Percentiles rank a stretch among this genome's conserved stretches.
Conservation (phyloP, 2,329 filamentous ascomycete genomes). For the Blastomyces gilchristii region DNA sequence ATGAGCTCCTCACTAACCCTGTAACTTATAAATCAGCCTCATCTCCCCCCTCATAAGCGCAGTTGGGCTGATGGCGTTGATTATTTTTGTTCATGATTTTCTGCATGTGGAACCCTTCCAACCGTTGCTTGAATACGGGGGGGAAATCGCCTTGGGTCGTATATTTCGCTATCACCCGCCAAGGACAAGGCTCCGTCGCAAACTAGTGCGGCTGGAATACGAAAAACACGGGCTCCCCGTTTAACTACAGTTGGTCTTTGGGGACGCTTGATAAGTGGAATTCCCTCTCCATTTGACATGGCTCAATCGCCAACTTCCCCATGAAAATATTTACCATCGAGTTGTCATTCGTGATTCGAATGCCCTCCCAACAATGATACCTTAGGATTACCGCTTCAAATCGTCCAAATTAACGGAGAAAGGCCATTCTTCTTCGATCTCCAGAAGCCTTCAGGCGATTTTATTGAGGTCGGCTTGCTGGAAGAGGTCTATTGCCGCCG, state of each 20-base stretch:
- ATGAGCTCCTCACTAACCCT: background rate
- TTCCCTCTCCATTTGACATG: background rate
- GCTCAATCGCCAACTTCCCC: background rate
- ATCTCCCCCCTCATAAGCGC: background rate
- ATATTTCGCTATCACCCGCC: background rate
- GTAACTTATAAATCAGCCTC: background rate
- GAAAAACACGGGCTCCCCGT: background rate
- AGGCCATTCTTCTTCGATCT: background rate
- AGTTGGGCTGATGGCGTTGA: too few relatives aligned
- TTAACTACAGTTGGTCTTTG: background rate
- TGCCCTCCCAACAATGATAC: background rate
- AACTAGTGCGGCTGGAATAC: background rate
- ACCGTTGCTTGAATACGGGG: background rate
- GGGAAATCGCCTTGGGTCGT: background rate
- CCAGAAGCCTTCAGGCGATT: background rate
- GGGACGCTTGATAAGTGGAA: background rate
- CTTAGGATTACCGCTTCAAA: background rate
- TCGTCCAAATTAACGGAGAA: background rate
- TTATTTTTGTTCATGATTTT: too few relatives aligned
- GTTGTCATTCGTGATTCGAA: background rate
- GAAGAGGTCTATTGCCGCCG: background rate
- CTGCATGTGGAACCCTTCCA: background rate
- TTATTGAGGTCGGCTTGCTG: background rate
- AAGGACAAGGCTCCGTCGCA: background rate
- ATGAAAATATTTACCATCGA: background rate